phyloP scores from a whole-genome alignment of 2,329 filamentous ascomycete genomes.

The Zarea fungicola region DNA sequence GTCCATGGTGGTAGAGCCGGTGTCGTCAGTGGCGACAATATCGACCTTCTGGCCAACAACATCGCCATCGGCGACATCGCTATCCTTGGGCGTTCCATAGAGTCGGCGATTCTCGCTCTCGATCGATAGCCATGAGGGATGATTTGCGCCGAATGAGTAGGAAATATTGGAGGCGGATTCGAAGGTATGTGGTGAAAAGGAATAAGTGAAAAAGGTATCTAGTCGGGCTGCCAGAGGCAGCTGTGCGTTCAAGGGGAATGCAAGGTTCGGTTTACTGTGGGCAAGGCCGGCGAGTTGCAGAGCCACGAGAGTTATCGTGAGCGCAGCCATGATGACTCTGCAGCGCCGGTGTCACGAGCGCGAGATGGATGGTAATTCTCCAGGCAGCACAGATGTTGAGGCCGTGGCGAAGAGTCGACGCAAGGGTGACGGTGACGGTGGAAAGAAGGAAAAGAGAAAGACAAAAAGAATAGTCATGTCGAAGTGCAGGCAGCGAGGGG shows the following conservation, averaged over 20 bases:
- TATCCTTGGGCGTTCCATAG: conserved; percentile 61
- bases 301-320: conserved; percentile 22
- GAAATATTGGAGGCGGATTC: conserved; percentile 55
- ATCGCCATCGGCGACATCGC: conserved; percentile 42
- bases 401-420: conserved; percentile 15
- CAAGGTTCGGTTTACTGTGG: conserved; percentile 36
- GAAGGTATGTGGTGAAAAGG: conserved; percentile 72
- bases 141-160: conserved; percentile 58
- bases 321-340: conserved; percentile 25
- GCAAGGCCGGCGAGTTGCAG: conserved; percentile 20
- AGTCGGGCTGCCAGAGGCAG: conserved; percentile 73
- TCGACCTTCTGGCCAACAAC: conserved; percentile 57
- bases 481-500: conserved; percentile 15
- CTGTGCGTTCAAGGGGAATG: conserved; percentile 79
- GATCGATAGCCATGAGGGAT: conserved; percentile 71
- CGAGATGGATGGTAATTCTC: conserved; percentile 18
- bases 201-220: conserved; percentile 61
- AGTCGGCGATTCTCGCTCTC: conserved; percentile 60
- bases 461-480: conserved; percentile 13
- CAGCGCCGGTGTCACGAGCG: conserved; percentile 14
- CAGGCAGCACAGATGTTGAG: conserved; percentile 9
- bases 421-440: conserved; percentile 13
- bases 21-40: conserved; percentile 63
- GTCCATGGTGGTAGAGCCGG: conserved; percentile 58
- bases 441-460: conserved; percentile 14